These are phyloP conservation scores for Mycena pura DNA, from an alignment of 768 basidiomycete species.

Conservation along the genomic window DNA sequence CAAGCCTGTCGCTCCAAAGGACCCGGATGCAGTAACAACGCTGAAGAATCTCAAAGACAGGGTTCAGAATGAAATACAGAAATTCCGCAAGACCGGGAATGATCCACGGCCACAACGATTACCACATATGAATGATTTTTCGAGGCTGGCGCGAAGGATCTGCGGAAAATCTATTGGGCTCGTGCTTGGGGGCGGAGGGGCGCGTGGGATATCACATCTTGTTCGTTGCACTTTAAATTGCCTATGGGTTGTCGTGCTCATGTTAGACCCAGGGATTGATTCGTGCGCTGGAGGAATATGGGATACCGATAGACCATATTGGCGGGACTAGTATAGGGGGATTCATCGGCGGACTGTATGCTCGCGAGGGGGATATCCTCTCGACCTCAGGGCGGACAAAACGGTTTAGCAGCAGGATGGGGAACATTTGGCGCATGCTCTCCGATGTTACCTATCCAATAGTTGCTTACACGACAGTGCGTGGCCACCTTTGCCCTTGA, in stretches of 20 bases:
- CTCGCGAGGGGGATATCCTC: constrained; percentile 90
- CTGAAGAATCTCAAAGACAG: constrained; percentile 92
- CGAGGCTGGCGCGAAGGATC: constrained; percentile 86
- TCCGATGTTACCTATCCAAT: constrained; percentile 94
- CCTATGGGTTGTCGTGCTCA: constrained; percentile 4
- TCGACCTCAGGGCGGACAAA: constrained; percentile 86
- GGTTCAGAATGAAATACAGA: constrained; percentile 88
- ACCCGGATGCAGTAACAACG: constrained; percentile 87
- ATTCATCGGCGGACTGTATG: constrained; percentile 93
- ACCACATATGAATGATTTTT: constrained; percentile 90
- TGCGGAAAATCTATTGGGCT: constrained; percentile 94
- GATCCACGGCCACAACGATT: constrained; percentile 75
- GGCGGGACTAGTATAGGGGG: constrained; percentile 92
- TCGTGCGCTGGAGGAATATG: constrained; percentile 88
- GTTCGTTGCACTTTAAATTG: constrained; percentile 31
- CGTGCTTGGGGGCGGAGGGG: constrained; percentile 97
- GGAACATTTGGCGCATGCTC: constrained; percentile 91
- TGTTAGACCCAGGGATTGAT: constrained; percentile 78
- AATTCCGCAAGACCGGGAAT: constrained; percentile 74
- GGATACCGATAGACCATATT: constrained; percentile 93
- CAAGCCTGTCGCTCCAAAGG: constrained; percentile 68
- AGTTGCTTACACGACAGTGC: constrained; percentile 87
- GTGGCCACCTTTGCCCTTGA: constrained; percentile 24
- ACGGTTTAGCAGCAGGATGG: constrained; percentile 91
- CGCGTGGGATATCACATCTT: constrained; percentile 67